Evolutionary conservation across 371 early-diverging fungal genomes (phyloP), one percentile per base, ranked within the genome.

Genomic region (Circinella umbellata): DNA sequence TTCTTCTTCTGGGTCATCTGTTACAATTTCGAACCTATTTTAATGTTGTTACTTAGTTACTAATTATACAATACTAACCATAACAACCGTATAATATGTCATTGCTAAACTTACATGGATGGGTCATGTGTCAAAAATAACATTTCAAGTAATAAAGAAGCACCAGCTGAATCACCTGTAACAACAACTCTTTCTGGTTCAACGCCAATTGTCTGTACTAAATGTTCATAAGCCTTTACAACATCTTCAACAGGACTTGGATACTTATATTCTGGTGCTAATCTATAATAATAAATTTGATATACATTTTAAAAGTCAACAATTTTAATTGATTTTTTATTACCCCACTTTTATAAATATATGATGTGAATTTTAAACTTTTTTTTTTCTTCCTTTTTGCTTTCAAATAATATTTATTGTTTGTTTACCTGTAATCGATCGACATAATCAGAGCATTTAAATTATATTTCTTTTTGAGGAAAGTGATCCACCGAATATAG

Each of bases 261-360:
- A 59, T 75, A 83, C 65, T 78, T 76, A 70, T 69, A 75, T 68
- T 83, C 81, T 6, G 84, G 81, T 37, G 84, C 80, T 11, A 83
- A 60, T 36, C 79, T 75, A 61, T 47, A 18, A 51, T 20, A 53
- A 53, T 37, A 64, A 17, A 61, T 27, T 27, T 27, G 27, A 27
- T 27, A 18, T 57, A 42, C 20, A 59, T 60, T 59, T 27, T 42
- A 51, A 51, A 51, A 51, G 51, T 51, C 51, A 51, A 51, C 51
- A 51, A 51, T 51, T 51, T 27, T n/a, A n/a, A n/a, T n/a, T n/a
- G n/a, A 49, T 61, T 47, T 18, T 20, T 57, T 55, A 18, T 42
- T 42, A 11, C 42, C 42, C 13, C 63, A 49, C 51, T 20, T 34
- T 34, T 10, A 15, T 39, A 27, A 1, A 27, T 27, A 27, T 2